Evolutionary conservation across 2,329 filamentous ascomycete species (phyloP), one percentile per base, ranked within the genome.

Genomic region (Aspergillus neotritici): DNA sequence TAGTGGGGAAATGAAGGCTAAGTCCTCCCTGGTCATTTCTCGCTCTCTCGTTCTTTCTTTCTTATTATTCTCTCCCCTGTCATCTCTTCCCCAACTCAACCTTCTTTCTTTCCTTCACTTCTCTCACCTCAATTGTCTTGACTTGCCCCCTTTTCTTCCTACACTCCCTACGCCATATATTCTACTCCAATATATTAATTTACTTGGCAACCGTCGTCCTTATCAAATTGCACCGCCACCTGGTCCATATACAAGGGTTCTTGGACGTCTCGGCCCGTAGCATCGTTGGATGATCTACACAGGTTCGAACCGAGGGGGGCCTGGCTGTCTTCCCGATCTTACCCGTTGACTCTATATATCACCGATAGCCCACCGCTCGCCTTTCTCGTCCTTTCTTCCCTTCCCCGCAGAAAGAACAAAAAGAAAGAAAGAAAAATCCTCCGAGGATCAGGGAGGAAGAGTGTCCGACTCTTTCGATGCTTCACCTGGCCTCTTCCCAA

Each of bases 381-480:
- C 34, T 3, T 28, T 30, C 12, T 14, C 37, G 28, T 37, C 10
- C 13, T 28, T 15, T 34, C 40, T 32, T 17, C 14, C 8, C n/a
- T 9, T 14, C 51, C 47, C 45, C 39, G 41, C 42, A 37, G 13
- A 12, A 13, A 16, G 25, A 28, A 30, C 21, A 41, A 41, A 44
- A 37, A 43, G 31, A 44, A 44, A 9, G n/a, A 15, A 29, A 25
- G 25, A 25, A 3, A 28, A 17, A 41, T n/a, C 31, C 7, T 30
- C 17, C 13, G 44, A 31, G 37, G 31, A 31, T 14, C 15, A 30
- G 9, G 9, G 36, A 31, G 8, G 8, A 30, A 15, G 25, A 13
- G n/a, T 25, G 13, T 31, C 33, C 33, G 17, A 12, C 37, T 46
- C 43, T 42, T 57, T 54, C 56, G 49, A 59, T 59, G 56, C 44